Conservation (phyloP, 805 yeast genomes). For the Candida insectorum region DNA sequence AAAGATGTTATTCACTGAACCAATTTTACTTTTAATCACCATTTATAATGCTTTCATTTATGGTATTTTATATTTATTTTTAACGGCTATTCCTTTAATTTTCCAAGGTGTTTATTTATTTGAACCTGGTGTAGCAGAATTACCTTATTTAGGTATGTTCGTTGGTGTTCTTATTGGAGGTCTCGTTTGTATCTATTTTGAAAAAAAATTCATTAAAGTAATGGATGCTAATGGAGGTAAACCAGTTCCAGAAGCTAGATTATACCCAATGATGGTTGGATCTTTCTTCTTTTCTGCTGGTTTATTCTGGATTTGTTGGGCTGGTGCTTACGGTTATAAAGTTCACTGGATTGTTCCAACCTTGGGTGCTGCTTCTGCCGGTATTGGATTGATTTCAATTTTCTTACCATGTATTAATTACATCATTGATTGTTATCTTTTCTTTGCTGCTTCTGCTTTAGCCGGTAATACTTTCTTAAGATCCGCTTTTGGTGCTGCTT, state of each 20-base stretch:
- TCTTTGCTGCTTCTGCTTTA: conserved; percentile 59
- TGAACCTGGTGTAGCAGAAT: conserved; percentile 59
- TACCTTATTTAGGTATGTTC: conserved; percentile 77
- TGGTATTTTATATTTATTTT: conserved; percentile 44
- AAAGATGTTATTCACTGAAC: conserved; percentile 36
- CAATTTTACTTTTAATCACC: conserved; percentile 41
- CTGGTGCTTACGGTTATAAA: conserved; percentile 69
- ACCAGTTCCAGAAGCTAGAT: conserved; percentile 75
- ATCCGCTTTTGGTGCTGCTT: conserved; percentile 56
- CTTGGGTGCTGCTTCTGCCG: conserved; percentile 40
- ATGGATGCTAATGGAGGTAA: conserved; percentile 52
- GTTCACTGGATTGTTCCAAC: conserved; percentile 77
- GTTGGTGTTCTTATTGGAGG: conserved; percentile 67
- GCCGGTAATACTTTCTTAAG: conserved; percentile 63
- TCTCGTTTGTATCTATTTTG: conserved; percentile 48
- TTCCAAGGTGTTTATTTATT: conserved; percentile 58
- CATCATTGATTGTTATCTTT: conserved; percentile 56
- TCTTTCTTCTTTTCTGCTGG: conserved; percentile 73
- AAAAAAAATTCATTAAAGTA: conserved; percentile 47
- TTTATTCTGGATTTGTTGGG: conserved; percentile 83
- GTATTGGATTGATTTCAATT: conserved; percentile 49
- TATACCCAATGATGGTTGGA: conserved; percentile 75
- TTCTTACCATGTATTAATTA: conserved; percentile 61
- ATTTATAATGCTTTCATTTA: conserved; percentile 49
- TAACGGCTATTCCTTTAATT: conserved; percentile 43